These are phyloP conservation scores for Pseudogymnoascus sp. DNA, from an alignment of 2,329 filamentous ascomycete genomes.

Conservation along the genomic window DNA sequence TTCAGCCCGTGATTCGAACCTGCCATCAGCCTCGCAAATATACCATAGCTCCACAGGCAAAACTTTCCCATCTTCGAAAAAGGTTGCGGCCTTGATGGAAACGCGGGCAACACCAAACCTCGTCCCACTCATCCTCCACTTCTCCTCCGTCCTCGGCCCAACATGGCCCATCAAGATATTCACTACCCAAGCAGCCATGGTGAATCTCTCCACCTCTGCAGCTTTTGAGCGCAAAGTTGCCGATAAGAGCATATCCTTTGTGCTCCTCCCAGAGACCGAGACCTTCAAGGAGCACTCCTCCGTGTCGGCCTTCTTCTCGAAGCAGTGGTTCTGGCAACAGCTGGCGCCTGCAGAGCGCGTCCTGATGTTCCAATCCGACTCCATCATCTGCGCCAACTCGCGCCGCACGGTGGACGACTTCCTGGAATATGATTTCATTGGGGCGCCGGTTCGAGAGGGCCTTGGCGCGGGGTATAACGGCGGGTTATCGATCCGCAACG, in stretches of 20 bases:
- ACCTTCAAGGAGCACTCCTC: slow-evolving; percentile 26
- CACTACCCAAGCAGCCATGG: slow-evolving; percentile 23
- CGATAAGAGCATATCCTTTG: slow-evolving; percentile 30
- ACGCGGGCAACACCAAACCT: slow-evolving; percentile 28
- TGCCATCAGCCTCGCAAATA: neutral
- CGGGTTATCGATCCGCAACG: slow-evolving; percentile 31
- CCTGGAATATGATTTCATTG: slow-evolving; percentile 30
- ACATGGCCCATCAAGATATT: slow-evolving; percentile 37
- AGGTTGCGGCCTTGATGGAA: slow-evolving; percentile 32
- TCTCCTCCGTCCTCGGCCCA: slow-evolving; percentile 33
- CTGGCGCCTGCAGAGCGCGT: slow-evolving; percentile 26
- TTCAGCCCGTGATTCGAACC: neutral
- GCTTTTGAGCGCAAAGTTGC: slow-evolving; percentile 31
- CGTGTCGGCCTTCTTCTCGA: slow-evolving; percentile 25
- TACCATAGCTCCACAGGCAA: neutral
- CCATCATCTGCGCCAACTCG: slow-evolving; percentile 29
- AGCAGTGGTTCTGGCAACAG: slow-evolving; percentile 27
- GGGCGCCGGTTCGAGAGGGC: slow-evolving; percentile 24
- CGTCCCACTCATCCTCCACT: slow-evolving; percentile 33
- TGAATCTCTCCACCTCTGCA: slow-evolving; percentile 22
- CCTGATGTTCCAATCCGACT: slow-evolving; percentile 30
- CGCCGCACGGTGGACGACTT: slow-evolving; percentile 28
- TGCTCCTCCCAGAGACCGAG: slow-evolving; percentile 30
- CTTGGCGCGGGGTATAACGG: slow-evolving; percentile 28
- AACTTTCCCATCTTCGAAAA: slow-evolving; percentile 11